phyloP scores from a whole-genome alignment of 176 grass and related monocot genomes.

The Oryza meridionalis region DNA sequence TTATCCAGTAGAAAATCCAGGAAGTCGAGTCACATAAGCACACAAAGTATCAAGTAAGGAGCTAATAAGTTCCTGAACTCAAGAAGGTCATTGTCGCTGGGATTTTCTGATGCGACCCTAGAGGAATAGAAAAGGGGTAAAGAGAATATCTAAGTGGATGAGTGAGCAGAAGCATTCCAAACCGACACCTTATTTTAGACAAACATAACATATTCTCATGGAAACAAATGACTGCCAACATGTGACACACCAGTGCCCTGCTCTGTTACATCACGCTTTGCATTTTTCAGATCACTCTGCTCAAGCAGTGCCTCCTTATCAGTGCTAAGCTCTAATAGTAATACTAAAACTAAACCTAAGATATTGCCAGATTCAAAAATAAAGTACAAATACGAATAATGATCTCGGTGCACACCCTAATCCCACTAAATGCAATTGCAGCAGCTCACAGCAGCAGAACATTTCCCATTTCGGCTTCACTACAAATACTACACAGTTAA shows the following conservation, averaged over 20 bases:
- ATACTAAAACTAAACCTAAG: neutral
- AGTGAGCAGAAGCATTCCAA: neutral
- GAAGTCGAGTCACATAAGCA: constrained; percentile 14
- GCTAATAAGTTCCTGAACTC: neutral
- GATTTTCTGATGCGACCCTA: neutral
- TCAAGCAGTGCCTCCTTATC: neutral
- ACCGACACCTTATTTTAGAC: neutral
- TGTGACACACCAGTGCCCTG: neutral
- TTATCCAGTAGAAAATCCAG: constrained; percentile 3
- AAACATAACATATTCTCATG: neutral
- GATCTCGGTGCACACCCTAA: neutral
- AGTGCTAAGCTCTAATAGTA: neutral
- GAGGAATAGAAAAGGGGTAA: neutral
- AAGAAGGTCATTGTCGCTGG: neutral
- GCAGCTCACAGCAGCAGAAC: neutral
- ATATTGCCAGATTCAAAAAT: neutral
- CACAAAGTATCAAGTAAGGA: constrained; percentile 16
- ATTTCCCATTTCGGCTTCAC: constrained; percentile 3
- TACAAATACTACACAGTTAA: neutral
- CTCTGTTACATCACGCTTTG: neutral
- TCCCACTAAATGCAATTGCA: neutral
- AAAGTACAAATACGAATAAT: neutral
- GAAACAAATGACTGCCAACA: neutral
- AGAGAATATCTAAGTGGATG: neutral
- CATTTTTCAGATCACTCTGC: constrained; percentile 5